A percentile compares a stretch with the other conserved stretches of the same genome.
phyloP scores from a whole-genome alignment of 1,284 basidiomycete species.

The Austropuccinia psidii region DNA sequence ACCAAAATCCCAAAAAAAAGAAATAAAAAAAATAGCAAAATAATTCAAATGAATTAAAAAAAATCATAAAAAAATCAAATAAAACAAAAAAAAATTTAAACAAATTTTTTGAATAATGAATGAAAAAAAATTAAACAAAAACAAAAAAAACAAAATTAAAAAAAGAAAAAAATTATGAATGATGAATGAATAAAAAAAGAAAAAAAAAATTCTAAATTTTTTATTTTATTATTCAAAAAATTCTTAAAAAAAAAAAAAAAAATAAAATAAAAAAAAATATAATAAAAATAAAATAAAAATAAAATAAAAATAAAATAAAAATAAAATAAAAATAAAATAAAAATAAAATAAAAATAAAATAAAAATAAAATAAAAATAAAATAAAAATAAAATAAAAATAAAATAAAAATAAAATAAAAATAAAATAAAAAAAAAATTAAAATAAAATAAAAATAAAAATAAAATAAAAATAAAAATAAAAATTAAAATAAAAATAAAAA shows the following conservation, averaged over 20 bases:
- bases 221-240: not conserved
- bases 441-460: not conserved
- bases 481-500: not conserved
- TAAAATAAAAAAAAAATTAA: not conserved
- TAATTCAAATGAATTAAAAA: too few relatives aligned
- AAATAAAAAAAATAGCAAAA: too few relatives aligned
- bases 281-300: not conserved
- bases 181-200: not conserved
- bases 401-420: not conserved
- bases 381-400: not conserved
- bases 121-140: not conserved
- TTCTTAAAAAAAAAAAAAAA: not conserved
- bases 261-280: not conserved
- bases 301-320: not conserved
- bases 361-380: not conserved
- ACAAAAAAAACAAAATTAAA: not conserved
- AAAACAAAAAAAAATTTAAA: not conserved
- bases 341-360: not conserved
- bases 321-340: not conserved
- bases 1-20: not conserved
- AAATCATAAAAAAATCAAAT: not conserved
- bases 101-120: not conserved
- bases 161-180: not conserved
- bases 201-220: not conserved
- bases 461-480: not conserved